Evolutionary conservation across 331 rosid species (phyloP).

Genomic region (Pyracantha coccinea): DNA sequence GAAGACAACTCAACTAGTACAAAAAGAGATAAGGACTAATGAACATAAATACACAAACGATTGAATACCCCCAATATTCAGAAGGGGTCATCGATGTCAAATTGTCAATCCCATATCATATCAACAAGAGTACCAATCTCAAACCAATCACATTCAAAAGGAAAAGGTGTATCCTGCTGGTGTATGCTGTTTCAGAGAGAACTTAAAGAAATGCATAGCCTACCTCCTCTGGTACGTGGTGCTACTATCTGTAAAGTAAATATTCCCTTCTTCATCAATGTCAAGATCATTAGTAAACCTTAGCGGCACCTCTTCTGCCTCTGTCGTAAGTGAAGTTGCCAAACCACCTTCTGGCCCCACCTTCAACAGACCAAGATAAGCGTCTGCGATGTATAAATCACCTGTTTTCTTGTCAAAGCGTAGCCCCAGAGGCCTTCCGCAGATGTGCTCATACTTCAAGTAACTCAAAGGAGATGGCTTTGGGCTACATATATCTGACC

Average conservation of each 20-base stretch:
- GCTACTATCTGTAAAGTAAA: conserved; percentile 87
- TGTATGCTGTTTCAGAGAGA: neutral
- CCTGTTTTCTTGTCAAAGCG: conserved; percentile 94
- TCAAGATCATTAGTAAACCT: conserved; percentile 86
- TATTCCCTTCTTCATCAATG: conserved; percentile 73
- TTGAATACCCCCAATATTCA: neutral
- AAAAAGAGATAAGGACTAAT: neutral
- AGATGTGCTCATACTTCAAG: conserved; percentile 69
- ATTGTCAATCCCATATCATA: neutral
- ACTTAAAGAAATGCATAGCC: neutral
- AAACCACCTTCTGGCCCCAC: conserved; percentile 93
- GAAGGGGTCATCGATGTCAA: neutral
- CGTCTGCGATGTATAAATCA: conserved; percentile 86
- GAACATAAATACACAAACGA: neutral
- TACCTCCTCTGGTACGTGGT: conserved; percentile 70
- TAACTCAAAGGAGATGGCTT: conserved; percentile 55
- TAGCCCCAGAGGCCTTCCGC: conserved; percentile 95
- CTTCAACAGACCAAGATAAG: conserved; percentile 77
- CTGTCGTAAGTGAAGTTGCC: conserved; percentile 74
- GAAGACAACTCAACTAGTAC: neutral
- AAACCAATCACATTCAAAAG: neutral
- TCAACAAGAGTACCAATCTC: neutral
- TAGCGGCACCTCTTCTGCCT: conserved; percentile 75
- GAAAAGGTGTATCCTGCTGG: neutral
- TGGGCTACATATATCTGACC: conserved; percentile 78